These are phyloP conservation scores for Sporothrix pseudoabietina DNA, from an alignment of 2,329 filamentous ascomycete genomes.

Conservation along the genomic window DNA sequence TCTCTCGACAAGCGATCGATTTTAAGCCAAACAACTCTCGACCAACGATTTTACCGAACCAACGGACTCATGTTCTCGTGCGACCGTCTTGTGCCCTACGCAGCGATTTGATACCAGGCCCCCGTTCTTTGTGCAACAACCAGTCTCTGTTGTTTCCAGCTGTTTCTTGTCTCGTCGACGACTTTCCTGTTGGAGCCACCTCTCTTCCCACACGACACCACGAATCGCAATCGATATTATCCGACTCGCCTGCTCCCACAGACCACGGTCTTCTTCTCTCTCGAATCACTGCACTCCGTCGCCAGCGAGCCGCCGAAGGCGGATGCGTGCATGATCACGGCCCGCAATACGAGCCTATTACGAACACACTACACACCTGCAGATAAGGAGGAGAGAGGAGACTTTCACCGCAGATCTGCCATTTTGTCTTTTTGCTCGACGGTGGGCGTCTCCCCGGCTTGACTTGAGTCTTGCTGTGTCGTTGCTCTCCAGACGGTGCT, in stretches of 20 bases:
- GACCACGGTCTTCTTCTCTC: neutral
- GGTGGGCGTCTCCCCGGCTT: neutral
- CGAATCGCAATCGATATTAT: neutral
- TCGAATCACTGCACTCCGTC: neutral
- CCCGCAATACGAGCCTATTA: neutral
- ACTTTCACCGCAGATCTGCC: conserved; percentile 5
- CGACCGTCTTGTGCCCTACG: neutral
- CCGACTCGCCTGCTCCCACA: neutral
- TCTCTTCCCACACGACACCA: neutral
- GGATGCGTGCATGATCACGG: conserved; percentile 24
- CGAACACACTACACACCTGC: conserved; percentile 22
- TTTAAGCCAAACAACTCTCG: neutral
- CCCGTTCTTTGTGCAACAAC: neutral
- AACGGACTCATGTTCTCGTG: conserved; percentile 22
- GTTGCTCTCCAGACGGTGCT: neutral
- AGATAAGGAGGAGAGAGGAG: conserved; percentile 27
- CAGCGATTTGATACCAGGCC: conserved; percentile 23
- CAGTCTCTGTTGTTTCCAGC: neutral
- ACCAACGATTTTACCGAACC: neutral
- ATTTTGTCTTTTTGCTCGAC: neutral
- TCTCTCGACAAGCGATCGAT: neutral
- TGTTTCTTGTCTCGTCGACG: neutral
- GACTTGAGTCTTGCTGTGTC: neutral
- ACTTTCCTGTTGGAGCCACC: neutral
- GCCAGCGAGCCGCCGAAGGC: neutral